Base-by-base conservation (phyloP, 768 basidiomycete species). In the Lepiota brunneoincarnata region DNA sequence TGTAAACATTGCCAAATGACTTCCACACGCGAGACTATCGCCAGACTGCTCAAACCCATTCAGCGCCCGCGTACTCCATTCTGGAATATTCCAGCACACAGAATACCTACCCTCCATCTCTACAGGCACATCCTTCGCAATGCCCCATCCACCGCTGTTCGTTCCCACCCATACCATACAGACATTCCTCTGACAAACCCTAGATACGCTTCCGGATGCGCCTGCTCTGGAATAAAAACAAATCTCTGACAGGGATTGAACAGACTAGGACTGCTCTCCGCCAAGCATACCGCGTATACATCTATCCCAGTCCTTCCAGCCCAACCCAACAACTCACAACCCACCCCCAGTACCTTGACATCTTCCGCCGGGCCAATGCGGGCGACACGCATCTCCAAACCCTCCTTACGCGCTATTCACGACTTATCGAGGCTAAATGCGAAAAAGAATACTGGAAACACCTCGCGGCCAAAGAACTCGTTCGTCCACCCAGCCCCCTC, bases 21-120 rank as follows among this genome's bases (percentile, higher is more conserved):
- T 7, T 35, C 46, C 10, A 54, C 45, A 2, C 53, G 53, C 28
- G 53, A 54, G 23, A 21, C 35, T 10, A 14, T 71, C 45, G 80
- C 81, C 0, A 57, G 64, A 44, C 71, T 82, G 11, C 64, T 91
- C 14, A 78, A 83, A 3, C 73, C 81, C 39, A 67, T 90, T 0
- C 76, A 79, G 4, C 31, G 82, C 10, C 82, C 87, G 7, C 74
- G 76, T 18, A 75, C 80, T 2, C 83, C 87, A 2, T 89, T 92
- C 61, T 91, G 77, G 62, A 65, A 79, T 45, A 83, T 92, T 23
- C 73, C 76, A 0, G 85, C 84, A 0, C 93, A 95, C 65, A 80
- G 86, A 18, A 68, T 85, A 23, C 91, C 93, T 2, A 92, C 90
- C 0, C 66, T 88, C 60, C 67, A 75, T 0, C 70, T 94, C 4